phyloP scores from a whole-genome alignment of 2,329 filamentous ascomycete species.

The Thielaviopsis musarum region DNA sequence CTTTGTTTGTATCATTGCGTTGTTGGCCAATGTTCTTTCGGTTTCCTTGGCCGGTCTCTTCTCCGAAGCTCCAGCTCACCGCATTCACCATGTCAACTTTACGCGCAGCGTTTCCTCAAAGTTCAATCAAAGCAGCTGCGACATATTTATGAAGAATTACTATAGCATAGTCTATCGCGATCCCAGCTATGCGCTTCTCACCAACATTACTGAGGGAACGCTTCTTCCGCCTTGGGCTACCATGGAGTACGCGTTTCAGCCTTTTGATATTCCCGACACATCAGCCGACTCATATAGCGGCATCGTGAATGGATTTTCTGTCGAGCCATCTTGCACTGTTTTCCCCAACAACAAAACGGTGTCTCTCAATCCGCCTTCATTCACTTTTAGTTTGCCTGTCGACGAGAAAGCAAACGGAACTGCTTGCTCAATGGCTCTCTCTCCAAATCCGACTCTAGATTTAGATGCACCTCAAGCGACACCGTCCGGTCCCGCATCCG shows the following conservation, averaged over 20 bases:
- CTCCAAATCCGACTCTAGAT: too few species aligned
- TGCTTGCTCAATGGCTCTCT: neutral
- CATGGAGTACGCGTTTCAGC: conserved; percentile 28
- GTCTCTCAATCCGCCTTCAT: neutral
- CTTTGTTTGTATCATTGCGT: conserved; percentile 27
- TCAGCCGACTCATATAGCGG: neutral
- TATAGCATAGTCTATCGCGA: conserved; percentile 20
- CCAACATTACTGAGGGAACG: conserved; percentile 28
- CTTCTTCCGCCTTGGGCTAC: conserved; percentile 34
- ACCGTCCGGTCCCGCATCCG: neutral
- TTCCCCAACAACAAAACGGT: neutral
- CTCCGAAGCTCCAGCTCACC: conserved; percentile 20
- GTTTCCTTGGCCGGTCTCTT: conserved; percentile 35
- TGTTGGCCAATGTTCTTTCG: conserved; percentile 36
- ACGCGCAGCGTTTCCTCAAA: neutral
- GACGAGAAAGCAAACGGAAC: neutral
- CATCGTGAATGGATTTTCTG: neutral
- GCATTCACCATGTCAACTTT: too few species aligned
- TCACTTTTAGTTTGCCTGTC: neutral
- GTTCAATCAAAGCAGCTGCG: neutral
- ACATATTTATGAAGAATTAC: conserved; percentile 12
- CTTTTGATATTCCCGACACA: conserved; percentile 18
- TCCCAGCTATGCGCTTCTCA: conserved; percentile 13
- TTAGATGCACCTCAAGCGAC: neutral
- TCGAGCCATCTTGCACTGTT: neutral